Evolutionary conservation across 805 yeast species (phyloP), one percentile per base, ranked within the genome.

Genomic region (Yarrowia sp.): DNA sequence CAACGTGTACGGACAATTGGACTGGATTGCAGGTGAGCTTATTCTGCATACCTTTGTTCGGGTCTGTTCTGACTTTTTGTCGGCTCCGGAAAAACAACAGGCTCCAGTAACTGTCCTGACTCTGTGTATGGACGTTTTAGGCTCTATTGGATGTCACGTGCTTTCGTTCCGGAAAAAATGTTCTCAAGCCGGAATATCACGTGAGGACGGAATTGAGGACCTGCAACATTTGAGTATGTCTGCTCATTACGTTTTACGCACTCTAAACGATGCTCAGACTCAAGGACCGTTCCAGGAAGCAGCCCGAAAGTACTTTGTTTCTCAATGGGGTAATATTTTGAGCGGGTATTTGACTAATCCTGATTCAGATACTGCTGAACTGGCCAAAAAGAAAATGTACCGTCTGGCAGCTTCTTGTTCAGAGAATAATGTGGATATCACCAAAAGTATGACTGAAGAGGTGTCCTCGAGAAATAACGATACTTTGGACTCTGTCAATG

Each of bases 11-110:
- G 73, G 76, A 1, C 73, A 73, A 8, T 89, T 91, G 0, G 86
- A 84, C 64, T 90, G 87, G 84, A 79, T 90, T 0, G 84, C 83
- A 0, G 79, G 86, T 0, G 89, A 84, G 66, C 68, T 77, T 0
- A 68, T 88, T 14, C 73, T 88, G 7, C 71, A 71, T 8, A 77
- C 84, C 0, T 64, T 86, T 1, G 74, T 81, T 70, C 79, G 76
- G 43, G 61, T 55, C 2, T 55, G 61, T 41, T 55, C 47, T 7
- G 61, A 55, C 17, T 38, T 41, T 55, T 22, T 61, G 22, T 62
- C 66, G 1, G 64, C 66, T 13, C 31, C 50, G 1, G 64, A 58
- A 18, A 58, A 58, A 14, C 64, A 58, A 22, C 63, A 51, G 18
- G 33, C 60, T n/a, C 38, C 44, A 8, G 67, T 35, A 3, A 47